A percentile compares a stretch with the other conserved stretches of the same genome.
Evolutionary conservation across 257 asterid species (phyloP).

Genomic region (Petunia axillaris): DNA sequence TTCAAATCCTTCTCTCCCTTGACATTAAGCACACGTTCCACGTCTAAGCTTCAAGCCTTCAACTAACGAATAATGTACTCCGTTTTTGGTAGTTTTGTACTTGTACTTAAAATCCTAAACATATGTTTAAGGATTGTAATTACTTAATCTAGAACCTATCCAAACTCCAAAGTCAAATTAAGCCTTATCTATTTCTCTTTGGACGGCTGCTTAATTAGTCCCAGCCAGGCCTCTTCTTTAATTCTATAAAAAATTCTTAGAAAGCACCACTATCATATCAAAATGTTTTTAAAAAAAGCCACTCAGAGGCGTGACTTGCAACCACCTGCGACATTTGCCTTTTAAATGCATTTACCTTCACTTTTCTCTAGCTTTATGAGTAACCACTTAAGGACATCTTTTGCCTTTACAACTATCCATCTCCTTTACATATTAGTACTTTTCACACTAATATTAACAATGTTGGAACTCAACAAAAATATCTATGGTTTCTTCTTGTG

Average conservation of each 20-base stretch:
- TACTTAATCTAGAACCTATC: neutral
- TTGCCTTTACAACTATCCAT: too few relatives aligned
- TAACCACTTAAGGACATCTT: neutral
- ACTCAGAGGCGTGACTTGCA: too few relatives aligned
- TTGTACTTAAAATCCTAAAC: too few relatives aligned
- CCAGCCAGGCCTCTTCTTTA: neutral
- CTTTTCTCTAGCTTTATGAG: neutral
- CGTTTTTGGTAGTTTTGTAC: too few relatives aligned
- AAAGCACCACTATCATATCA: rapidly evolving
- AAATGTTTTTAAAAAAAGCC: neutral
- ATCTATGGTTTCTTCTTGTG: neutral
- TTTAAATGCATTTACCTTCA: neutral
- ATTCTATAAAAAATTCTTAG: neutral
- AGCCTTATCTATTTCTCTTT: neutral
- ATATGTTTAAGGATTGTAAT: neutral
- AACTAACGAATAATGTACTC: too few relatives aligned
- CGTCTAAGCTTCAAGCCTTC: too few relatives aligned
- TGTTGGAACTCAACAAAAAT: neutral
- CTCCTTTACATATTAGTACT: too few relatives aligned
- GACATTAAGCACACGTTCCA: too few relatives aligned
- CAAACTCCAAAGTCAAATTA: neutral
- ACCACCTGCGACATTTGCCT: neutral
- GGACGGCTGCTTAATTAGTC: neutral
- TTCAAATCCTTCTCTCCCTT: too few relatives aligned
- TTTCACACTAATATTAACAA: too few relatives aligned